A percentile compares a stretch with the other conserved stretches of the same genome.
phyloP scores from a whole-genome alignment of 2,329 filamentous ascomycete species.

The Phaeophleospora eucalypticola region DNA sequence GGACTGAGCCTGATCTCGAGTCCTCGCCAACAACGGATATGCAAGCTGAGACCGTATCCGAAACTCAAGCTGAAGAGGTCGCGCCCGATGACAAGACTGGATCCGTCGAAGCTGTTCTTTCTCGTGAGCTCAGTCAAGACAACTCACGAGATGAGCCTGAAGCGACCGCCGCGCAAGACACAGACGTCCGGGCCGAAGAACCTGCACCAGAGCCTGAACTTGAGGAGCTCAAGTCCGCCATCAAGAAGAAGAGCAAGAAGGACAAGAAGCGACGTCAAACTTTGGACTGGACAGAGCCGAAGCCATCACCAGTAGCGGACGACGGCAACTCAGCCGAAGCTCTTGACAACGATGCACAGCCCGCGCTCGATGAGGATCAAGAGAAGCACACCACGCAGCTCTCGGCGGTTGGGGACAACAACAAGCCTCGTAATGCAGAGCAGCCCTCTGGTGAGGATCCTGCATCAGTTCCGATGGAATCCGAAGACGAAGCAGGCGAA shows the following conservation, averaged over 20 bases:
- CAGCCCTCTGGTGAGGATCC: no score
- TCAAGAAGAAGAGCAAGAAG: conserved; percentile 23
- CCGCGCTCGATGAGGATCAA: neutral
- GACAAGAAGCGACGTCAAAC: conserved; percentile 15
- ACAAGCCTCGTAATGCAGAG: no score
- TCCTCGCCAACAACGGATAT: no score
- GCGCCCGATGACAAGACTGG: neutral
- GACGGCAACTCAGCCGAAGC: neutral
- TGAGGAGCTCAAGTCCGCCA: neutral
- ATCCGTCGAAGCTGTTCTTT: neutral
- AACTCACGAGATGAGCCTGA: no score
- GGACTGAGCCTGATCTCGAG: conserved; percentile 7
- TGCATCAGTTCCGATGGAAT: no score
- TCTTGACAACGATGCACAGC: neutral
- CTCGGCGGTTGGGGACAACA: no score
- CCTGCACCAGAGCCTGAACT: neutral
- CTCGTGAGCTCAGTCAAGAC: no score
- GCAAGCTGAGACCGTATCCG: neutral
- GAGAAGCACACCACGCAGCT: neutral
- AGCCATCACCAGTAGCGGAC: neutral
- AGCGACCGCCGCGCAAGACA: no score
- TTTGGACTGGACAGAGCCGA: conserved; percentile 5
- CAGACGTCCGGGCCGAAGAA: no score
- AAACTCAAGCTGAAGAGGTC: neutral
- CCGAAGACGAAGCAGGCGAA: no score